Conservation (phyloP, 2,329 filamentous ascomycete genomes). For the Corniculantispora saksenae region DNA sequence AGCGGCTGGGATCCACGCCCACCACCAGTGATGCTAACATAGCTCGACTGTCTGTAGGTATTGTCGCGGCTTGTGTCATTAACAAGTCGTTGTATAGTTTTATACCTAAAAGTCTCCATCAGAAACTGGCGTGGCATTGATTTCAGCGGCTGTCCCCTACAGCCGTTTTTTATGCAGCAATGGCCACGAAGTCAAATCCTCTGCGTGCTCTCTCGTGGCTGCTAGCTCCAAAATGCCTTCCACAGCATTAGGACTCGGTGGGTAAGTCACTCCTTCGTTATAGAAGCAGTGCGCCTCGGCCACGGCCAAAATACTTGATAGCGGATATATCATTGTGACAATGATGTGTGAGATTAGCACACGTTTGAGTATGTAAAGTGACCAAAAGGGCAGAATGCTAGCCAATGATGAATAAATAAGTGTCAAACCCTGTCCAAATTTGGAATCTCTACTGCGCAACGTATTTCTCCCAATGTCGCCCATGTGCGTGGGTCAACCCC, state of each 20-base stretch:
- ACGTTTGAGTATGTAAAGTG: no score
- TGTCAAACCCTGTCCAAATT: no score
- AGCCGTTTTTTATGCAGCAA: slow-evolving; percentile 27
- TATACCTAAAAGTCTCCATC: slow-evolving; percentile 32
- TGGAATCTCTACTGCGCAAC: no score
- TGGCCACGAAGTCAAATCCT: slow-evolving; percentile 19
- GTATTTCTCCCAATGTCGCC: no score
- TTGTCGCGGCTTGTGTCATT: slow-evolving; percentile 36
- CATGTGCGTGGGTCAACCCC: no score
- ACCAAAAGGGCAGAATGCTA: no score
- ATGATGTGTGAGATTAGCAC: background rate
- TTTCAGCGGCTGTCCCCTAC: slow-evolving; percentile 23
- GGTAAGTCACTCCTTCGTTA: slow-evolving; percentile 29
- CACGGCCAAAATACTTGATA: slow-evolving; percentile 36
- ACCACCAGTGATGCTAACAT: slow-evolving; percentile 44
- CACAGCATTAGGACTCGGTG: slow-evolving; percentile 24
- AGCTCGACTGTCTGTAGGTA: slow-evolving; percentile 38
- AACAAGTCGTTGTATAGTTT: slow-evolving; percentile 35
- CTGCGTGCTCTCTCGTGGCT: background rate
- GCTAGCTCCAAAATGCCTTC: slow-evolving; percentile 17
- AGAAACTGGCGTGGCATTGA: background rate
- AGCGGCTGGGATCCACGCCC: slow-evolving; percentile 34
- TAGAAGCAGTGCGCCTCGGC: slow-evolving; percentile 40
- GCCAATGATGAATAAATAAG: no score
- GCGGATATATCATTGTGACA: slow-evolving; percentile 24